Evolutionary conservation across 768 basidiomycete species (phyloP), one percentile per base, ranked within the genome.

Genomic region (Pleurotus tuoliensis): DNA sequence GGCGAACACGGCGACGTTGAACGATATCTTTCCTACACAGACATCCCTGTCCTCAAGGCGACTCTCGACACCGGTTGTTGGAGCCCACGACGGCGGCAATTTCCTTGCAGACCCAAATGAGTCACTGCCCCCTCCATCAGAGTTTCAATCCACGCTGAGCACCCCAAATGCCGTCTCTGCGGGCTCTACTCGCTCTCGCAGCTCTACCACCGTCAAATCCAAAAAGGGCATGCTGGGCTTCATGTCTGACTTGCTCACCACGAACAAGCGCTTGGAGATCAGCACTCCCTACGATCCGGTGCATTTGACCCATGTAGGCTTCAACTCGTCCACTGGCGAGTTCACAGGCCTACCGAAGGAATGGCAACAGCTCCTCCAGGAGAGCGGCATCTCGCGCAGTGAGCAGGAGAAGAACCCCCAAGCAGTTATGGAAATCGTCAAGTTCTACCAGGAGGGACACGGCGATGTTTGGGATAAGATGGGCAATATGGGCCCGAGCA

Each of bases 321-420:
- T 98, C 84, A 98, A 99, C 72, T 92, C 92, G 5, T 96, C 93
- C 56, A 98, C 96, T 0, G 97, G 97, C 57, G 96, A 99, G 73
- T 98, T 95, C 74, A 94, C 93, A 7, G 97, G 97, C 2, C 79
- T 99, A 30, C 97, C 97, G 2, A 96, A 96, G 71, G 96, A 98
- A 75, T 99, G 97, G 97, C 97, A 99, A 67, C 93, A 98, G 70
- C 80, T 98, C 4, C 73, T 99, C 47, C 92, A 93, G 71, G 94
- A 98, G 70, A 92, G 89, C 60, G 97, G 97, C 54, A 98, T 98
- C 67, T 94, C 93, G 39, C 84, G 90, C 64, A 80, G 76, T 20
- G 94, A 99, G 72, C 97, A 99, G 76, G 95, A 97, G 72, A 94
- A 92, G 77, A 95, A 98, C 66, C 97, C 97, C 0, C 89, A 97